Base-by-base conservation (phyloP, 257 asterid species). In the Leonotis leonurus region DNA sequence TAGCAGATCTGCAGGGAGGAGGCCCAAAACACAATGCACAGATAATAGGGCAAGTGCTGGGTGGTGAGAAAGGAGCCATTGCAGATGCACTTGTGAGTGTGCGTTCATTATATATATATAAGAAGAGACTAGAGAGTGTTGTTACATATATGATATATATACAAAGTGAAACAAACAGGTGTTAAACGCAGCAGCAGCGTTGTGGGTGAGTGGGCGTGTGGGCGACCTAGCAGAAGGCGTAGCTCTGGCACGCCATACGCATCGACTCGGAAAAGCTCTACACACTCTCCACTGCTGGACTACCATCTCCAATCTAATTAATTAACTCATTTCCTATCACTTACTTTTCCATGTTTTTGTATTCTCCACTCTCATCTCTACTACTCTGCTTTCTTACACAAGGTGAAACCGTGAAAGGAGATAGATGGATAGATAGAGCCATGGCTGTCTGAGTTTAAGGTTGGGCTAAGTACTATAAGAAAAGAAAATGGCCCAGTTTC, bases 61-160 rank as follows among this genome's bases (percentile, higher is more conserved):
- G 82, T n/a, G 97, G 95, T 18, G 88, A 87, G 70, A 70, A 68
- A 56, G 95, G 97, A 32, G 70, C 92, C 43, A 75, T 85, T 32
- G 97, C 90, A 30, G 95, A 90, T 78, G 95, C 97, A 54, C 46
- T 90, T 40, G 97, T 90, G 64, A 70, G 90, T 75, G n/a, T 41
- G 1, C 63, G 55, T 21, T 33, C 24, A 8, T 0, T 16, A 9
- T 5, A n/a, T 7, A 2, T 8, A 20, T 18, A 5, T 13, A 45
- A 18, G 8, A 4, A 17, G 26, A 7, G 20, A n/a, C n/a, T 17
- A 45, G 60, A 73, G 80, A 86, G 67, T 80, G 13, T 40, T 83
- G n/a, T n/a, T 41, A 2, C 63, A 55, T 21, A 41, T 26, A 8
- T 0, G 22, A 9, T 5, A n/a, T 7, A 2, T 8, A 20, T 18